Conservation (phyloP, 345 rosid genomes). For the Cochlearia excelsa region DNA sequence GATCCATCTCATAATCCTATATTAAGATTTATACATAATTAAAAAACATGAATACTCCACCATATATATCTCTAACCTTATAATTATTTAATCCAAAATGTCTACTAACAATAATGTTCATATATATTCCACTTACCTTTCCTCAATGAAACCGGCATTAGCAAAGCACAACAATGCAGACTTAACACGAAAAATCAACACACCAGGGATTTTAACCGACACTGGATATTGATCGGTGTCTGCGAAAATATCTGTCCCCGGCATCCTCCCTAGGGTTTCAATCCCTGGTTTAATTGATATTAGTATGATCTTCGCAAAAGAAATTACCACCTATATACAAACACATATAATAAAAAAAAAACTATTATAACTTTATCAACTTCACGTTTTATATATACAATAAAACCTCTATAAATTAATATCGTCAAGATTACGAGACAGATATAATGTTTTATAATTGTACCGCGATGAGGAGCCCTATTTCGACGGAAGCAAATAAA, state of each 20-base stretch:
- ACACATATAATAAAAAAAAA: background rate
- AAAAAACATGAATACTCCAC: background rate
- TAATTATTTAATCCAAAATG: background rate
- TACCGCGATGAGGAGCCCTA: slow-evolving; percentile 85
- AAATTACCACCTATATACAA: slow-evolving; percentile 54
- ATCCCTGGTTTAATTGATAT: slow-evolving; percentile 68
- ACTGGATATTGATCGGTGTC: slow-evolving; percentile 73
- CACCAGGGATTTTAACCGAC: slow-evolving; percentile 59
- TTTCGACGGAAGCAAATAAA: slow-evolving; percentile 74
- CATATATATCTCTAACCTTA: too few relatives aligned
- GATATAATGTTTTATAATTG: background rate
- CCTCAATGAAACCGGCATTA: slow-evolving; percentile 63
- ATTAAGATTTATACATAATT: slow-evolving; percentile 1
- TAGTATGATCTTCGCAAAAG: slow-evolving; percentile 74
- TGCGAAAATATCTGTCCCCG: slow-evolving; percentile 54
- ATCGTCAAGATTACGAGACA: too few relatives aligned
- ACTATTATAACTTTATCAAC: background rate
- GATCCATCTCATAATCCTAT: slow-evolving; percentile 57
- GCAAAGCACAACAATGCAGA: slow-evolving; percentile 89
- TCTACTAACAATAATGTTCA: background rate
- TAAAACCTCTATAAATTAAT: too few relatives aligned
- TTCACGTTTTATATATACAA: background rate
- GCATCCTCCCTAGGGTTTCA: slow-evolving; percentile 66
- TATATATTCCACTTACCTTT: slow-evolving; percentile 46
- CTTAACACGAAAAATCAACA: slow-evolving; percentile 57